Evolutionary conservation across 2,329 filamentous ascomycete genomes (phyloP).

Genomic region (Aureobasidium sp.): DNA sequence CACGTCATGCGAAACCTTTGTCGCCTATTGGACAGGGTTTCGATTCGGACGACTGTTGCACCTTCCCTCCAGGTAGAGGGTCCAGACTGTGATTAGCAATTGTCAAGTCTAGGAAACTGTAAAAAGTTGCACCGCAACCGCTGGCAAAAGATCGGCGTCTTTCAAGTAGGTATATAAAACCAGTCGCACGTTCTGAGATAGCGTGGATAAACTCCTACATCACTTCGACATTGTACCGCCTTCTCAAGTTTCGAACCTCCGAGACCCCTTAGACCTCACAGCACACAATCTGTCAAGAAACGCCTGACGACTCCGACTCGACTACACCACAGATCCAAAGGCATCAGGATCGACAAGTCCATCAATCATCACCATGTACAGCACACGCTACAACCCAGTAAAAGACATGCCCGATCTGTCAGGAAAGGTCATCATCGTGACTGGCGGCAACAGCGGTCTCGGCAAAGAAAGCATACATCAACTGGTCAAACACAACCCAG

Average conservation of each 20-base stretch:
- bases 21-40: not conserved
- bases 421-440: slow-evolving; percentile 24
- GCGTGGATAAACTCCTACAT: not conserved
- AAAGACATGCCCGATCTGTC: slow-evolving; percentile 25
- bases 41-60: not conserved
- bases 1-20: not conserved
- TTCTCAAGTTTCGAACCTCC: not conserved
- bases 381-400: slow-evolving; percentile 15
- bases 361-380: not conserved
- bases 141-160: not conserved
- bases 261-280: not conserved
- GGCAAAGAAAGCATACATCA: slow-evolving; percentile 34
- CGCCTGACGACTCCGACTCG: too few species aligned
- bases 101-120: not conserved
- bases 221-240: not conserved
- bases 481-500: slow-evolving; percentile 43
- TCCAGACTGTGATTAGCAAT: not conserved
- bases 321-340: not conserved
- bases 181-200: not conserved
- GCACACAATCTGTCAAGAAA: not conserved
- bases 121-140: not conserved
- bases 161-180: too few species aligned
- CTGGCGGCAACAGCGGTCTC: slow-evolving; percentile 20
- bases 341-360: not conserved
- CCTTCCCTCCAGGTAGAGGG: not conserved